Evolutionary conservation across 2,329 filamentous ascomycete species (phyloP).

Genomic region (Kalmusia sp.): DNA sequence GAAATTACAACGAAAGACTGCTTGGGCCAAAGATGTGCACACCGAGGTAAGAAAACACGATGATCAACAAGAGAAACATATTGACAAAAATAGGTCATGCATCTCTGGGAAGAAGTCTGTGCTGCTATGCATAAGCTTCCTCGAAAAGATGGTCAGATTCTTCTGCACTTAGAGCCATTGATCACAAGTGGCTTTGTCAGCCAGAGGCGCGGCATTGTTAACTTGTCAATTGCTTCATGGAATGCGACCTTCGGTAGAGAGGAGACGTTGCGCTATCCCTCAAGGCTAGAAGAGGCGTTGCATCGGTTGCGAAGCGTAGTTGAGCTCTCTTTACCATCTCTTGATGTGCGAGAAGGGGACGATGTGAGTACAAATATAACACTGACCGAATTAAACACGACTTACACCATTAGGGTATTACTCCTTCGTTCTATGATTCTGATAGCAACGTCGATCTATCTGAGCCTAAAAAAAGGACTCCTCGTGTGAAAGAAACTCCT

Average conservation of each 20-base stretch:
- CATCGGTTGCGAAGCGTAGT: slow-evolving; percentile 64
- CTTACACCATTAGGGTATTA: slow-evolving; percentile 18
- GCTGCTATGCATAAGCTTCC: slow-evolving; percentile 63
- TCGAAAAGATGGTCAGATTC: slow-evolving; percentile 62
- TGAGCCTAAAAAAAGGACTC: slow-evolving; percentile 21
- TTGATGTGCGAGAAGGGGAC: slow-evolving; percentile 48
- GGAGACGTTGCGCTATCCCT: slow-evolving; percentile 68
- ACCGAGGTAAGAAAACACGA: slow-evolving; percentile 26
- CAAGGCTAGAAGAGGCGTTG: slow-evolving; percentile 68
- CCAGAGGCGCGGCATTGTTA: slow-evolving; percentile 57
- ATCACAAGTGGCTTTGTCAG: slow-evolving; percentile 62
- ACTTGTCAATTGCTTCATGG: slow-evolving; percentile 68
- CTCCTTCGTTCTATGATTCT: slow-evolving; percentile 49
- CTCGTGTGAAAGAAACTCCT: slow-evolving; percentile 34
- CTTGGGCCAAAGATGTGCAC: slow-evolving; percentile 29
- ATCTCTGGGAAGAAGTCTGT: slow-evolving; percentile 55
- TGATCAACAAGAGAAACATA: not conserved
- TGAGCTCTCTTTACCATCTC: slow-evolving; percentile 58
- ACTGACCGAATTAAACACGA: not conserved
- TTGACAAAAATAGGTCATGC: slow-evolving; percentile 39
- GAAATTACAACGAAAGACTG: slow-evolving; percentile 35
- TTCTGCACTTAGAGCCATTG: slow-evolving; percentile 61
- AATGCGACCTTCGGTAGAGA: slow-evolving; percentile 71
- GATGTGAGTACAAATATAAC: slow-evolving; percentile 48
- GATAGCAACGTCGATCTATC: slow-evolving; percentile 23